Evolutionary conservation across 495 filamentous ascomycete genomes (phyloP).

Genomic region (Tuber calosporum): DNA sequence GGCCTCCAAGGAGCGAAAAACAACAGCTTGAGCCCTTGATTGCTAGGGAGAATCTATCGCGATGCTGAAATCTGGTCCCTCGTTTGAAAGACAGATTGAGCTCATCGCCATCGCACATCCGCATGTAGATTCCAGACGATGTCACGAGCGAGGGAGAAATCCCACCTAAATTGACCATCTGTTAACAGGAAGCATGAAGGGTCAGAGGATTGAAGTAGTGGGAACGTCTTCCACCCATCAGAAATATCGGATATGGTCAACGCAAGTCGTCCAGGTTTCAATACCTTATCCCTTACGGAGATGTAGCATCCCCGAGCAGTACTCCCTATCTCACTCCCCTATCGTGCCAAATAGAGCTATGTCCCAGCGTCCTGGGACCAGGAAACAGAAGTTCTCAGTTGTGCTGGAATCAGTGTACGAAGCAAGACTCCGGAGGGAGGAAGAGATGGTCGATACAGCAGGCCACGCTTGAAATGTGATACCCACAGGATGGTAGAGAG

Average conservation of each 20-base stretch:
- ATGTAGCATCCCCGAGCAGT: neutral
- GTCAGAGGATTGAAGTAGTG: neutral
- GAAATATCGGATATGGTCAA: neutral
- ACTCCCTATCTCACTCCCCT: neutral
- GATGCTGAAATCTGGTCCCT: neutral
- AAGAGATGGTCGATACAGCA: neutral
- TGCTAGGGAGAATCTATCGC: neutral
- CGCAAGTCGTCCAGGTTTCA: neutral
- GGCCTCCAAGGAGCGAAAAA: neutral
- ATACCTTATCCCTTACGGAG: neutral
- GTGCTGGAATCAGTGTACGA: neutral
- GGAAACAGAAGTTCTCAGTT: neutral
- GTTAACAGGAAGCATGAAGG: neutral
- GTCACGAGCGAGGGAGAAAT: neutral
- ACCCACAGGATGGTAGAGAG: neutral
- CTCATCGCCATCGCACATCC: neutral
- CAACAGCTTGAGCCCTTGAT: neutral
- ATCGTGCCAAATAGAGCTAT: neutral
- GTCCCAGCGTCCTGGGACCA: neutral
- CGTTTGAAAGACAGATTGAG: neutral
- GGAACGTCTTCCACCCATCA: too few species aligned
- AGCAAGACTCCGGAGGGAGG: neutral
- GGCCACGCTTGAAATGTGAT: neutral
- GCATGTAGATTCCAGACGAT: neutral
- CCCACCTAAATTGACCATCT: neutral